Evolutionary conservation across 2,329 filamentous ascomycete species (phyloP), one percentile per base, ranked within the genome.

Genomic region (Diaporthe ilicicola): DNA sequence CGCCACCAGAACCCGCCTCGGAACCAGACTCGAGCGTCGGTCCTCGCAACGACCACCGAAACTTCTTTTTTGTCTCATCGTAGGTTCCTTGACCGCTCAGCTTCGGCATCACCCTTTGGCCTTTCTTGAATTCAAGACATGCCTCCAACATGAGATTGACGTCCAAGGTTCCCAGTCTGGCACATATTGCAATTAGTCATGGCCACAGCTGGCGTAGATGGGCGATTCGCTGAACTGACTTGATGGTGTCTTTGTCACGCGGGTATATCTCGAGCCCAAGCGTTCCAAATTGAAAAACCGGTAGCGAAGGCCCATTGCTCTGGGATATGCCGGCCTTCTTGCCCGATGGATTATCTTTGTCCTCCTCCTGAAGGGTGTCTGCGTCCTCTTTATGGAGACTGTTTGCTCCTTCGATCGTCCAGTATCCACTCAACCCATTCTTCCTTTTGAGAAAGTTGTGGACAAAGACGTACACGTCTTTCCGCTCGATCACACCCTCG

Each of bases 211-310:
- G 13, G 42, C 42, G 34, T 9, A 37, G 19, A 19, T 15, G 12
- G 29, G 44, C 9, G 13, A 17, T 8, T 34, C 1, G n/a, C 10
- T 24, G 15, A 24, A 64, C 59, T 50, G 4, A 50, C 59, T 13
- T 48, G 59, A 64, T 50, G 44, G 17, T 32, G 12, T 42, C 59
- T 4, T 19, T 24, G 1, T 27, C n/a, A 1, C 2, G 13, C 0
- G 59, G 44, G 29, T 64, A 15, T 3, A 64, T 27, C 59, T 64
- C 59, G 17, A 64, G 59, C 2, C 59, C n/a, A 22, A 50, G 44
- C 6, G 59, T 64, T 50, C 44, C 59, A 3, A 37, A 64, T n/a
- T 64, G 59, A 29, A 64, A 50, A 2, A 64, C 44, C 24, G 59
- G 59, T 12, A 50, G 22, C 5, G 59, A 29, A 37, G 13, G 8